Evolutionary conservation across 176 grass and related monocot genomes (phyloP).

Genomic region (Microstegium vimineum): DNA sequence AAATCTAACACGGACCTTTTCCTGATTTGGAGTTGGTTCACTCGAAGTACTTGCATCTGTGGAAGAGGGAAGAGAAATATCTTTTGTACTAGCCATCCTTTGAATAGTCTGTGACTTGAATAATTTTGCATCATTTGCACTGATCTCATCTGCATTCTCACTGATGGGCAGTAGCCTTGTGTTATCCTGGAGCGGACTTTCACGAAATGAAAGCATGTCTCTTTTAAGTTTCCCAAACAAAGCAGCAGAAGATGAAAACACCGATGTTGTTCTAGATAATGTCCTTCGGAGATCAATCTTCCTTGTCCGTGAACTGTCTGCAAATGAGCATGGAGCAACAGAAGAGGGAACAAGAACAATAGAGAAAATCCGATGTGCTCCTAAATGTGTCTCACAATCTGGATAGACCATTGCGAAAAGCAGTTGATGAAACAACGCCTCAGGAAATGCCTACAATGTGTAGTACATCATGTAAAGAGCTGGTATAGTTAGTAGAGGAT

Average conservation of each 20-base stretch:
- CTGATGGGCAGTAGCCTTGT: constrained; percentile 40
- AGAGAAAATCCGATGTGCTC: constrained; percentile 81
- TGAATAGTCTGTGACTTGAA: constrained; percentile 55
- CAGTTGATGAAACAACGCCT: constrained; percentile 91
- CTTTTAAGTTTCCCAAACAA: constrained; percentile 90
- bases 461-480: constrained; percentile 13
- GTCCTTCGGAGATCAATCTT: constrained; percentile 59
- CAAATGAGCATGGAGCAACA: constrained; percentile 55
- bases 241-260: constrained; percentile 97
- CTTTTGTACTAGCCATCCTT: constrained; percentile 52
- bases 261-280: constrained; percentile 75
- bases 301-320: constrained; percentile 26
- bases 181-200: constrained; percentile 41
- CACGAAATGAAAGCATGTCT: constrained; percentile 60
- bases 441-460: constrained; percentile 73
- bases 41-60: constrained; percentile 36
- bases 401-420: constrained; percentile 86
- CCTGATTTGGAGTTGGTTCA: constrained; percentile 22
- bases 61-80: constrained; percentile 16
- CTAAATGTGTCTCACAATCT: constrained; percentile 76
- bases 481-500: background rate
- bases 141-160: too few relatives aligned
- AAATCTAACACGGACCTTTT: constrained; percentile 40
- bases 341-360: constrained; percentile 95
- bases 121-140: constrained; percentile 44